A percentile compares a stretch with the other conserved stretches of the same genome.
phyloP scores from a whole-genome alignment of 148 eudicot genomes.

The Fagopyrum homotropicum region DNA sequence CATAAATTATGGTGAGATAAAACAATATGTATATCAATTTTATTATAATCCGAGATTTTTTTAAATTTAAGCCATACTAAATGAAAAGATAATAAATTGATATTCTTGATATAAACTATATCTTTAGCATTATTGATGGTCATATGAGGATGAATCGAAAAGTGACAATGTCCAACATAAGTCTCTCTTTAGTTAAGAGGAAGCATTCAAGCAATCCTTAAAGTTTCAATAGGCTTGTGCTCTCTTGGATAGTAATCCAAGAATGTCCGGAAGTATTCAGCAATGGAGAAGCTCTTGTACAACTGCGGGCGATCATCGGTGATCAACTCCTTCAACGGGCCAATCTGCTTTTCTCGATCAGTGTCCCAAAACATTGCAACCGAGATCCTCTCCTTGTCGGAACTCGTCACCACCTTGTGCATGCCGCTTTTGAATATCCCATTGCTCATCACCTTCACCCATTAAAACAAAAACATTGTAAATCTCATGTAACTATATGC shows the following conservation, averaged over 20 bases:
- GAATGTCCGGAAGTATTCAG: conserved; percentile 9
- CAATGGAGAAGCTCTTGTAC: conserved; percentile 20
- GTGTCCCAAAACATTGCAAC: conserved; percentile 17
- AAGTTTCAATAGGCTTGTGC: conserved; percentile 4
- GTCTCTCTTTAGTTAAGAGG: no score
- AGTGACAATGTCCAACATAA: no score
- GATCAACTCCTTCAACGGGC: conserved; percentile 18
- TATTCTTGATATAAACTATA: no score
- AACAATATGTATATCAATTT: no score
- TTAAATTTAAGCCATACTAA: no score
- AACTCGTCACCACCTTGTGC: conserved; percentile 26
- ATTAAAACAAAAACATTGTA: not conserved
- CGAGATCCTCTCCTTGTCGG: conserved; percentile 23
- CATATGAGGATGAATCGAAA: no score
- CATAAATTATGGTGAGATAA: no score
- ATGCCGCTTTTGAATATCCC: conserved; percentile 25
- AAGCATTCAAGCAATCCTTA: not conserved
- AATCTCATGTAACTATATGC: no score
- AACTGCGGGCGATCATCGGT: conserved; percentile 19
- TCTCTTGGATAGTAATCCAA: conserved; percentile 5
- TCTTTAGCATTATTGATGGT: no score
- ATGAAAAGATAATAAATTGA: no score
- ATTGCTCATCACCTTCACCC: conserved; percentile 26
- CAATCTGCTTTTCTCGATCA: conserved; percentile 13
- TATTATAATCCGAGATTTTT: no score